Conservation (phyloP, 139 green algal genomes). For the Chlamydomonas sp. region DNA sequence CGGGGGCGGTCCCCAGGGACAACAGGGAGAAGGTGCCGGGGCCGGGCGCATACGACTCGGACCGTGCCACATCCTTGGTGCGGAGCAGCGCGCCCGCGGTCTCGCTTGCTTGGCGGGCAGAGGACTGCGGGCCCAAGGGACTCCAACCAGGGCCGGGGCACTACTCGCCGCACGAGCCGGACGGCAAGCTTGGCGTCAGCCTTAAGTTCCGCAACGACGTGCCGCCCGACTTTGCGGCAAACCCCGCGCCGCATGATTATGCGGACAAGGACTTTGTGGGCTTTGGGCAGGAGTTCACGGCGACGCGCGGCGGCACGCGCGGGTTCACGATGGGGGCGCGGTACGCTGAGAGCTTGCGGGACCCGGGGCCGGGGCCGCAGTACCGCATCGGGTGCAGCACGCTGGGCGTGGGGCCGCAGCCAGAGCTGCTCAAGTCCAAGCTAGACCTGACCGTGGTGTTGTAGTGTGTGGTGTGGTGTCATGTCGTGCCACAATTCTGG, state of each 20-base stretch:
- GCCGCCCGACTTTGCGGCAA: background rate
- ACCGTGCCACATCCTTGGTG: background rate
- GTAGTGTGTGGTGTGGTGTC: background rate
- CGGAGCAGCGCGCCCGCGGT: background rate
- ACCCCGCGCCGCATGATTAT: slow-evolving; percentile 48
- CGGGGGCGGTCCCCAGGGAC: background rate
- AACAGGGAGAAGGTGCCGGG: background rate
- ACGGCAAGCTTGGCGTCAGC: slow-evolving; percentile 3
- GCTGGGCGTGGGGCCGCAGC: slow-evolving; percentile 20
- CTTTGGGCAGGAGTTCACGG: background rate
- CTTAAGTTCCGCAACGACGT: slow-evolving; percentile 23
- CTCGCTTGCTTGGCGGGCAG: background rate
- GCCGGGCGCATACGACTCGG: slow-evolving; percentile 18
- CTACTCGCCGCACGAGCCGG: background rate
- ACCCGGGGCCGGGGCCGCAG: slow-evolving; percentile 25
- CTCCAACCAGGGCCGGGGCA: slow-evolving; percentile 3
- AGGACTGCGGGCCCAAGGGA: background rate
- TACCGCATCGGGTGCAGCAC: slow-evolving; percentile 36
- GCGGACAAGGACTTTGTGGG: slow-evolving; percentile 36
- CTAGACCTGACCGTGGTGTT: background rate
- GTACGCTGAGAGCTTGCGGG: background rate
- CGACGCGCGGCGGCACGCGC: background rate
- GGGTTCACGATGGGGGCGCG: slow-evolving; percentile 30
- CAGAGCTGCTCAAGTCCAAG: slow-evolving; percentile 27
- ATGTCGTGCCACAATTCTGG: too few species aligned